phyloP scores from a whole-genome alignment of 2,329 filamentous ascomycete genomes.

The Paramyrothecium roridum region DNA sequence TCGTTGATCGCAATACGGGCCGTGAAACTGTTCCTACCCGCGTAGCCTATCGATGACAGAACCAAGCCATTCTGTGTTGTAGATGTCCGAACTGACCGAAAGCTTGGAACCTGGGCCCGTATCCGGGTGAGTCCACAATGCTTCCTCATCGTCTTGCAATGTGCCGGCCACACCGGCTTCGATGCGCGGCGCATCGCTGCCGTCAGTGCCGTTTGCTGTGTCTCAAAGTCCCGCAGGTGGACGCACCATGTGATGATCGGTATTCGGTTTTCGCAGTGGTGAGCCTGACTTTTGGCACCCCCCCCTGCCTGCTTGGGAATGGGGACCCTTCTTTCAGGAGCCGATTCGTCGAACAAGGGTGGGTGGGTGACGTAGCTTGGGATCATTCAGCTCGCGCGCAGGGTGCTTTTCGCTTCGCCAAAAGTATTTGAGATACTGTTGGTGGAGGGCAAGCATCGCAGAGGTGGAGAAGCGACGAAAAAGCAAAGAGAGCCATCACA shows the following conservation, averaged over 20 bases:
- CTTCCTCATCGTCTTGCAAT: background rate
- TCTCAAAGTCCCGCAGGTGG: too few relatives aligned
- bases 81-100: background rate
- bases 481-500: background rate
- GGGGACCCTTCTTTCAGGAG: too few relatives aligned
- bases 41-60: background rate
- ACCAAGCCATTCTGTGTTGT: too few relatives aligned
- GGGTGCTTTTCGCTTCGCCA: background rate
- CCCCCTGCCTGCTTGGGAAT: too few relatives aligned
- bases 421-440: background rate
- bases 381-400: background rate
- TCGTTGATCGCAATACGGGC: background rate
- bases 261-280: too few relatives aligned
- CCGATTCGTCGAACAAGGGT: background rate
- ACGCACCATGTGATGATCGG: too few relatives aligned
- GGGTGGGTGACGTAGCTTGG: background rate
- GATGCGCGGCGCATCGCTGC: background rate
- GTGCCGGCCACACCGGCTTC: background rate
- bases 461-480: background rate
- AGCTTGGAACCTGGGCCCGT: background rate
- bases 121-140: background rate
- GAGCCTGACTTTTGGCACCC: too few relatives aligned
- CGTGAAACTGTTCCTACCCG: background rate
- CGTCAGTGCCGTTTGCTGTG: background rate
- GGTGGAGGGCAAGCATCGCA: background rate